Evolutionary conservation across 768 basidiomycete species (phyloP).

Genomic region (Rubroboletus pulcherrimus): DNA sequence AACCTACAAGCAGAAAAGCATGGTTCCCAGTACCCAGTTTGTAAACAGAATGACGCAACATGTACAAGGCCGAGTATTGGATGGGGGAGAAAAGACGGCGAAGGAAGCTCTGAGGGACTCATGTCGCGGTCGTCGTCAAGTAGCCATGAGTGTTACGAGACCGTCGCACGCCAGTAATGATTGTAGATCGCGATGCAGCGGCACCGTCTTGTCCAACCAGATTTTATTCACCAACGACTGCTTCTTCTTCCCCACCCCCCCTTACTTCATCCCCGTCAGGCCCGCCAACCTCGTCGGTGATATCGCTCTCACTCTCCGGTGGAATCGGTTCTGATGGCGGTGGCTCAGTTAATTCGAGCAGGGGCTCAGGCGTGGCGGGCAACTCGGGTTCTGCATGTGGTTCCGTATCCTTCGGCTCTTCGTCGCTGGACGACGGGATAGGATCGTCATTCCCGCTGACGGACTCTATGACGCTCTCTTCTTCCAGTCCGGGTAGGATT

Average conservation of each 20-base stretch:
- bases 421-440: not conserved
- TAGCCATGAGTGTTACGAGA: slow-evolving; percentile 2
- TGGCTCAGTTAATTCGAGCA: slow-evolving; percentile 29
- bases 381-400: slow-evolving; percentile 7
- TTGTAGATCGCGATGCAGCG: slow-evolving; percentile 17
- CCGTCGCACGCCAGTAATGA: not conserved
- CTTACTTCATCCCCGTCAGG: slow-evolving; percentile 19
- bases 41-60: not conserved
- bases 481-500: not conserved
- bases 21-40: slow-evolving; percentile 1
- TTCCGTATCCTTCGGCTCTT: not conserved
- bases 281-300: slow-evolving; percentile 29
- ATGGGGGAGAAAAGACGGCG: slow-evolving; percentile 18
- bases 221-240: slow-evolving; percentile 5
- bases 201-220: slow-evolving; percentile 13
- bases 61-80: not conserved
- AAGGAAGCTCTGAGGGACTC: not conserved
- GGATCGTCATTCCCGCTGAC: slow-evolving; percentile 7
- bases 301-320: slow-evolving; percentile 34
- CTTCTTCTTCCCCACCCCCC: slow-evolving; percentile 15
- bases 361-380: not conserved
- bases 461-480: not conserved
- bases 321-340: slow-evolving; percentile 31
- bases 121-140: slow-evolving; percentile 12
- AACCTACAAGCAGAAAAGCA: not conserved